Evolutionary conservation across 371 early-diverging fungal genomes (phyloP), one percentile per base, ranked within the genome.

Genomic region (Lichtheimia ramosa): DNA sequence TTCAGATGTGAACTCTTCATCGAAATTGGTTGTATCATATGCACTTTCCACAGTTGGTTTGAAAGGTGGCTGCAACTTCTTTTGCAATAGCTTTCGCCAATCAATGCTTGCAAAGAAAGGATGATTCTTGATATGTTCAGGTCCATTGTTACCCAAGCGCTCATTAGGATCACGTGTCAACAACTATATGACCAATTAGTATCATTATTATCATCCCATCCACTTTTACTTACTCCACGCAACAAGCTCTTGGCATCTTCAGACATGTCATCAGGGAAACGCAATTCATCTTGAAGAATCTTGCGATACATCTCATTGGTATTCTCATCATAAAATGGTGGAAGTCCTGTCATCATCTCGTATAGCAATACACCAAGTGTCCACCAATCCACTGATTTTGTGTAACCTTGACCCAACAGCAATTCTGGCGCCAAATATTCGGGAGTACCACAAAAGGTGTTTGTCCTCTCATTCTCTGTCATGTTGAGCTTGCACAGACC

Each of bases 371-470:
- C 94, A 41, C 98, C 99, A 43, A 98, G 79, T 12, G 96, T 49
- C 99, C 99, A 99, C 95, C 98, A 96, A 75, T 99, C 99, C 5
- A 96, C 96, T 2, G 85, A 79, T 70, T 92, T 94, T 16, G 96
- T 95, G 81, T 99, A 98, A 51, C 96, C 96, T 60, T 96, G 86
- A 27, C 93, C 94, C 23, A 89, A 64, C 21, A 99, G 74, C 28
- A 98, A 69, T 70, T 99, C 99, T 3, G 99, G 99, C 7, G 99
- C 99, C 70, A 99, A 90, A 73, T 96, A 99, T 74, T 99, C 99
- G 12, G 99, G 99, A 21, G 99, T 99, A 34, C 99, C 99, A 73
- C 98, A 98, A 75, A 99, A 96, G 0, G 99, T 98, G 69, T 88
- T 92, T 43, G 99, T 98, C 10, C 87, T 88, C 48, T 91, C 88